A percentile compares a stretch with the other conserved stretches of the same genome.
Conservation (phyloP, 345 rosid species). For the Salix udensis region DNA sequence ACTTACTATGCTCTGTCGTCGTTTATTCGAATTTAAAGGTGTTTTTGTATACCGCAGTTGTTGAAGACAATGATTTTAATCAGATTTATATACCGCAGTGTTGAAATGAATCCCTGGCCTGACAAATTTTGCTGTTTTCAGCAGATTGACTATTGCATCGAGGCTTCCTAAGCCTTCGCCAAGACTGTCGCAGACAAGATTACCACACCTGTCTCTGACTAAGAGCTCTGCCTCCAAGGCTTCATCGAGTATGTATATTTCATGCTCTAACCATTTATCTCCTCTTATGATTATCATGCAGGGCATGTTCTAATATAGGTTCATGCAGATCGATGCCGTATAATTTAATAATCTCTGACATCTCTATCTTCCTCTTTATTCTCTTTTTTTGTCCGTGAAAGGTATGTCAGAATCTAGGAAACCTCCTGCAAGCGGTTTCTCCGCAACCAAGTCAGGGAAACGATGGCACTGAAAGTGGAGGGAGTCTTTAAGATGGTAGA, state of each 20-base stretch:
- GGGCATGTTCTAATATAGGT: neutral
- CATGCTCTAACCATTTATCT: neutral
- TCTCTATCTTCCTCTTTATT: neutral
- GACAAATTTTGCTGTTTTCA: neutral
- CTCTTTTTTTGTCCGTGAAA: neutral
- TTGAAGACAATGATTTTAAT: neutral
- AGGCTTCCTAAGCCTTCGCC: conserved; percentile 58
- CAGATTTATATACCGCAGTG: neutral
- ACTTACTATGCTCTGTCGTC: neutral
- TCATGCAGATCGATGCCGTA: neutral
- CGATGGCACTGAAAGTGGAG: conserved; percentile 25
- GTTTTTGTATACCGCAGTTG: neutral
- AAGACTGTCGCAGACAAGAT: conserved; percentile 41
- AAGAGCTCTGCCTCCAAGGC: conserved; percentile 46
- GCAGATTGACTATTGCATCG: conserved; percentile 37
- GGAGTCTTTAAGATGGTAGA: neutral
- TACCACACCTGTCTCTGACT: conserved; percentile 47
- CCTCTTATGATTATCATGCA: neutral
- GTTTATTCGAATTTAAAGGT: neutral
- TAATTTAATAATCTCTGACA: neutral
- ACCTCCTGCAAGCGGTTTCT: conserved; percentile 23
- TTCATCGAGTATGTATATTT: conserved; percentile 44
- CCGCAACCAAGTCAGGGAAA: conserved; percentile 31
- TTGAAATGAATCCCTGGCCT: conserved; percentile 2
- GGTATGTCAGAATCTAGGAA: conserved; percentile 37